Percentiles rank a stretch among this genome's conserved stretches.
Evolutionary conservation across 805 yeast species (phyloP).

Genomic region (Cyberlindnera saturnus): DNA sequence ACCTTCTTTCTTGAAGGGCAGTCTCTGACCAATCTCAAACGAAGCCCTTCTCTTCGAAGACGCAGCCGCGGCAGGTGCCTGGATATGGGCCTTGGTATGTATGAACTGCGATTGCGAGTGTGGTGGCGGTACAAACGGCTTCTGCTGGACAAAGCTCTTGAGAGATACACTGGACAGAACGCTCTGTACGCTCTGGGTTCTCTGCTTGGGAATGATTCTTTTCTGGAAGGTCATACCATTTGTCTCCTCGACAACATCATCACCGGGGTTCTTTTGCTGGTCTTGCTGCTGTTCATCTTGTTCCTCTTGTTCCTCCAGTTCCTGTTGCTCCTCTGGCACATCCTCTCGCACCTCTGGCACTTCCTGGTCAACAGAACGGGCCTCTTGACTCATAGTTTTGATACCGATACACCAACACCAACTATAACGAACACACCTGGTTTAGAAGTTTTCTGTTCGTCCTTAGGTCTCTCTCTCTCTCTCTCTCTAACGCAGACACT

Average conservation of each 20-base stretch:
- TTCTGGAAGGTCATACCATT: constrained; percentile 56
- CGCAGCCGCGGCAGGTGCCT: constrained; percentile 35
- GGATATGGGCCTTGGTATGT: constrained; percentile 31
- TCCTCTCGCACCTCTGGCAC: not conserved
- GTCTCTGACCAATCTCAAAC: constrained; percentile 25
- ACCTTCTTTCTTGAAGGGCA: constrained; percentile 32
- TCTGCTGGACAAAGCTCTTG: constrained; percentile 41
- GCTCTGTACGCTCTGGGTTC: constrained; percentile 35
- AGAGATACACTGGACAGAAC: constrained; percentile 54
- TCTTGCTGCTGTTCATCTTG: not conserved
- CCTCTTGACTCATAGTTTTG: no score
- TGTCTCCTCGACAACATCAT: constrained; percentile 49
- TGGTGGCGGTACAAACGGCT: constrained; percentile 9
- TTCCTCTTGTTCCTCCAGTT: not conserved
- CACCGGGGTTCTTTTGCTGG: constrained; percentile 27
- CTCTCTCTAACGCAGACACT: no score
- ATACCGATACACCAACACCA: no score
- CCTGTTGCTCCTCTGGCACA: not conserved
- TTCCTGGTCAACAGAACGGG: no score
- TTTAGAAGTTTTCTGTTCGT: no score
- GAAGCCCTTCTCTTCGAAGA: constrained; percentile 27
- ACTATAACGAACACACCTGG: no score
- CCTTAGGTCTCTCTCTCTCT: no score
- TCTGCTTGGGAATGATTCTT: constrained; percentile 51
- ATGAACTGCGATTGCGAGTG: constrained; percentile 19